Conservation (phyloP, 2,329 filamentous ascomycete genomes). For the Xylariaceae sp. region DNA sequence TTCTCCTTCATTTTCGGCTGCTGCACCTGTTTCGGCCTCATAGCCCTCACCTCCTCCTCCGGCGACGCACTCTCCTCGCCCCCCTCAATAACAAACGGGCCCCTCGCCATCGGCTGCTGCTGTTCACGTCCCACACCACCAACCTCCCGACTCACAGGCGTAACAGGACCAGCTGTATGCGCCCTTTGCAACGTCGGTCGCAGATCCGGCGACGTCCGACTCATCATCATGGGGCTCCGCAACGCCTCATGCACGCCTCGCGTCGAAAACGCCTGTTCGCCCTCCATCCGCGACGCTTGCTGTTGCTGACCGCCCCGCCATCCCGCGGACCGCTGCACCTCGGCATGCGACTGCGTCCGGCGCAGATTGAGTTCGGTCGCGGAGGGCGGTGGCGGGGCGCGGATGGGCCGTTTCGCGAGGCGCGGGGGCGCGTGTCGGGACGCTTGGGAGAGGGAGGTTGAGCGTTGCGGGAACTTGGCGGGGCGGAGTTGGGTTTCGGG, state of each 20-base stretch:
- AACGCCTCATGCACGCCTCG: no score
- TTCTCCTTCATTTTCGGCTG: not conserved
- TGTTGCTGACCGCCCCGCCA: slow-evolving; percentile 14
- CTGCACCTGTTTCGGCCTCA: not conserved
- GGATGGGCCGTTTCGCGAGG: not conserved
- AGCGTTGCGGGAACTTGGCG: slow-evolving; percentile 15
- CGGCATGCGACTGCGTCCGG: slow-evolving; percentile 24
- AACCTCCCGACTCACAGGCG: not conserved
- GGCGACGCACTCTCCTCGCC: not conserved
- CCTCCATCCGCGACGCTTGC: not conserved
- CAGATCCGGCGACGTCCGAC: no score
- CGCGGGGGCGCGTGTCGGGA: slow-evolving; percentile 13
- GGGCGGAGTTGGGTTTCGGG: not conserved
- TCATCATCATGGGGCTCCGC: no score
- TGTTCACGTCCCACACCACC: no score
- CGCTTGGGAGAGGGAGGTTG: slow-evolving; percentile 17
- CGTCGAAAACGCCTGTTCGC: not conserved
- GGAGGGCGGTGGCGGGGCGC: not conserved
- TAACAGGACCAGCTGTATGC: not conserved
- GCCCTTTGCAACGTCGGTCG: no score
- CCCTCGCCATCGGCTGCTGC: no score
- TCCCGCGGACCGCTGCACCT: slow-evolving; percentile 13
- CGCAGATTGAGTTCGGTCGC: slow-evolving; percentile 18
- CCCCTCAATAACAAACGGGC: no score
- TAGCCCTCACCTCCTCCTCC: no score